These are phyloP conservation scores for Trichopus zeylanicus DNA, from an alignment of 116 monocot species.

Conservation along the genomic window DNA sequence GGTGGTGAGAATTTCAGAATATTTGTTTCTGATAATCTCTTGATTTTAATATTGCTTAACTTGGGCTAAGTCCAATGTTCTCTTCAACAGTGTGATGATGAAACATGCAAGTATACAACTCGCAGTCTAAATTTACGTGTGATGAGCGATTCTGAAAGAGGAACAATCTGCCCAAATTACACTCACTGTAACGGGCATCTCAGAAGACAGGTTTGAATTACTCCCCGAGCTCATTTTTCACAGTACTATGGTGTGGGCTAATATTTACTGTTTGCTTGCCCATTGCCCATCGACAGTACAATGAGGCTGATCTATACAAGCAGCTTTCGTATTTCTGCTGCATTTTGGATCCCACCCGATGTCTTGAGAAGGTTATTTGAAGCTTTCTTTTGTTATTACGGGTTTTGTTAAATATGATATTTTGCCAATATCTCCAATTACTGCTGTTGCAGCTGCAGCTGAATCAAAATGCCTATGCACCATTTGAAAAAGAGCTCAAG, in stretches of 20 bases:
- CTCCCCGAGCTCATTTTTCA: too few relatives aligned
- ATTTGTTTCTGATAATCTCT: neutral
- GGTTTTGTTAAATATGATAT: neutral
- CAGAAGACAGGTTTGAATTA: slow-evolving; percentile 46
- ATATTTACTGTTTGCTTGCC: too few relatives aligned
- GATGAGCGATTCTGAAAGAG: slow-evolving; percentile 79
- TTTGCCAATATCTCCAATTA: too few relatives aligned
- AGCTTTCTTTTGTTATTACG: slow-evolving; percentile 2
- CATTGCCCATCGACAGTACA: slow-evolving; percentile 36
- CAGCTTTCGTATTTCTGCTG: slow-evolving; percentile 82
- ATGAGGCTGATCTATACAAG: slow-evolving; percentile 80
- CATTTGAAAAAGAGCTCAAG: slow-evolving; percentile 51
- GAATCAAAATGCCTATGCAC: slow-evolving; percentile 21
- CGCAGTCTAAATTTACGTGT: slow-evolving; percentile 57
- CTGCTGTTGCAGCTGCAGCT: slow-evolving; percentile 25
- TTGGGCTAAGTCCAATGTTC: neutral
- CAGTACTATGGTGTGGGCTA: too few relatives aligned
- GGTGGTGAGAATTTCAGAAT: slow-evolving; percentile 36
- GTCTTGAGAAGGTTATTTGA: slow-evolving; percentile 61
- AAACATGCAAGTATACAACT: slow-evolving; percentile 74
- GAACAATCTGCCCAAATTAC: slow-evolving; percentile 83
- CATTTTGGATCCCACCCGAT: slow-evolving; percentile 51
- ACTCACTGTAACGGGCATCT: slow-evolving; percentile 81
- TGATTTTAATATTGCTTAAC: neutral
- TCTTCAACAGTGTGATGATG: slow-evolving; percentile 73